Evolutionary conservation across 495 filamentous ascomycete species (phyloP).

Genomic region (Barbatosphaeria neglecta): DNA sequence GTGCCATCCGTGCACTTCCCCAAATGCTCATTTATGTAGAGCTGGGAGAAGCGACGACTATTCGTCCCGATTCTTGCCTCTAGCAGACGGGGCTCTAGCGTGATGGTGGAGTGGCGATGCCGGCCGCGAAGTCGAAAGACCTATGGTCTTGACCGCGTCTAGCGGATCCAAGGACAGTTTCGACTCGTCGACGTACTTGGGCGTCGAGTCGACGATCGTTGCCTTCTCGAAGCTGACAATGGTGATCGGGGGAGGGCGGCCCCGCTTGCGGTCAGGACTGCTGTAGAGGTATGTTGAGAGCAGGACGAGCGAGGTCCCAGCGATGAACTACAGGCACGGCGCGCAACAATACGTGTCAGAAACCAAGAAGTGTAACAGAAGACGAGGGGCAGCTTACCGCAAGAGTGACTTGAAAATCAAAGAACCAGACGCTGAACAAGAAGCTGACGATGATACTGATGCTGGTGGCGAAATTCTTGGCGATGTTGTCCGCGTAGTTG

Average conservation of each 20-base stretch:
- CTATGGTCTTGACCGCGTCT: conserved; percentile 40
- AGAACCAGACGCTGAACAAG: conserved; percentile 72
- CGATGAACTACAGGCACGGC: conserved; percentile 50
- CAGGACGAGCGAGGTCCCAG: conserved; percentile 68
- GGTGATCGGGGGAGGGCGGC: conserved; percentile 60
- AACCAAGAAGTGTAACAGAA: no score
- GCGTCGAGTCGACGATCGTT: conserved; percentile 36
- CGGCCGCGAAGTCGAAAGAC: conserved; percentile 54
- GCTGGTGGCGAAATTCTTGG: conserved; percentile 84
- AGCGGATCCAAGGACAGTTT: conserved; percentile 22
- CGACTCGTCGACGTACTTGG: conserved; percentile 17
- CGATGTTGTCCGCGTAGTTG: conserved; percentile 77
- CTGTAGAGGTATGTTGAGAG: conserved; percentile 79
- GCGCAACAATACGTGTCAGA: no score
- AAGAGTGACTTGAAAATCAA: conserved; percentile 60
- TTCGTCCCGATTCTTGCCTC: conserved; percentile 27
- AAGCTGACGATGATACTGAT: conserved; percentile 80
- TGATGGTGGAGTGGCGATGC: conserved; percentile 49
- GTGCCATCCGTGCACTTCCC: not conserved
- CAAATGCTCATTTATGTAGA: not conserved
- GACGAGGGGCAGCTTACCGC: no score
- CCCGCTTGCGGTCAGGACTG: conserved; percentile 37
- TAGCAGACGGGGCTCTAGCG: conserved; percentile 28
- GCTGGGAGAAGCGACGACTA: conserved; percentile 7
- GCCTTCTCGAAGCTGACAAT: conserved; percentile 70